phyloP scores from a whole-genome alignment of 306 rosid genomes.

The Dryas drummondii region DNA sequence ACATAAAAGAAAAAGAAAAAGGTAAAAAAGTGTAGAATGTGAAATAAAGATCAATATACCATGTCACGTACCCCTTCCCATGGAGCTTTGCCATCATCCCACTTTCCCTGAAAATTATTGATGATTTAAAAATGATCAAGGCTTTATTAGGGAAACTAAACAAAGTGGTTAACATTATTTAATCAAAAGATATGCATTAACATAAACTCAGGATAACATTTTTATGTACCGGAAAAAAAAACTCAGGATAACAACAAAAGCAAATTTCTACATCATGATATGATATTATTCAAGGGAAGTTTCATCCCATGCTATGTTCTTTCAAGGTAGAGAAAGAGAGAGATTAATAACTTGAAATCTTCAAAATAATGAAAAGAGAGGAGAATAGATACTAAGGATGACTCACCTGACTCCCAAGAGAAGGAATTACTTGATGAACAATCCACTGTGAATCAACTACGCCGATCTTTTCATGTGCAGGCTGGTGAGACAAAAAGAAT shows the following conservation, averaged over 20 bases:
- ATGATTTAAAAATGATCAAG: neutral
- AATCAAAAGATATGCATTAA: neutral
- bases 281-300: neutral
- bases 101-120: conserved; percentile 60
- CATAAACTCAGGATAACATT: neutral
- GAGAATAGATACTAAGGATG: conserved; percentile 12
- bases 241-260: neutral
- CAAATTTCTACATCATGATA: conserved; percentile 5
- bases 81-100: conserved; percentile 60
- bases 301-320: neutral
- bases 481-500: conserved; percentile 49
- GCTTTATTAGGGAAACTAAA: neutral
- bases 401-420: conserved; percentile 88
- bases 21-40: conserved; percentile 1
- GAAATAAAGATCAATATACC: neutral
- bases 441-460: conserved; percentile 98
- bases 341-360: neutral
- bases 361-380: conserved; percentile 13
- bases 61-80: conserved; percentile 70
- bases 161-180: neutral
- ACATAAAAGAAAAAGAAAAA: neutral
- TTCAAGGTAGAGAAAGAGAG: neutral
- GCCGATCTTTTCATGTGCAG: conserved; percentile 95
- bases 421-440: conserved; percentile 91
- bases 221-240: neutral